phyloP scores from a whole-genome alignment of 1,139 yeast genomes.

The Candida frijolesensis region DNA sequence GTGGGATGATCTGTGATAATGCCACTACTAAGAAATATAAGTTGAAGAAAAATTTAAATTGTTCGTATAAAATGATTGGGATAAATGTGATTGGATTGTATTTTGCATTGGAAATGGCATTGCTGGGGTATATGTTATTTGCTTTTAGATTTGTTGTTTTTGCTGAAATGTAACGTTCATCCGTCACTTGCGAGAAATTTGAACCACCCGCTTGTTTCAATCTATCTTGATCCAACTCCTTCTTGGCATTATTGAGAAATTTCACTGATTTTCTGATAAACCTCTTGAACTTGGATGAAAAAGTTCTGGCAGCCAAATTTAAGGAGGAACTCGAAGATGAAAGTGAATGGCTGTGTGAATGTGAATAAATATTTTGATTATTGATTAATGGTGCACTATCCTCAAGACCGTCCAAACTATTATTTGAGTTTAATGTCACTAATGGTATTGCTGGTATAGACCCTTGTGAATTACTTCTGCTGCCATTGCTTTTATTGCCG shows the following conservation, averaged over 20 bases:
- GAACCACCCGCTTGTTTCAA: conserved; percentile 18
- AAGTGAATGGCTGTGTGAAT: conserved; percentile 20
- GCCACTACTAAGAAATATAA: conserved; percentile 91
- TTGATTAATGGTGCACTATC: conserved; percentile 36
- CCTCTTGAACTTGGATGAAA: conserved; percentile 19
- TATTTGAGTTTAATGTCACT: conserved; percentile 20
- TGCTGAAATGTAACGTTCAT: conserved; percentile 41
- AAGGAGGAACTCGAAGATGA: conserved; percentile 25
- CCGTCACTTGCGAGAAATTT: conserved; percentile 12
- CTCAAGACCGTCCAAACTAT: conserved; percentile 15
- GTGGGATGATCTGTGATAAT: conserved; percentile 90
- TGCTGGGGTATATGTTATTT: conserved; percentile 56
- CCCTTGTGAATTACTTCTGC: conserved; percentile 29
- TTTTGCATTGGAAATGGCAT: conserved; percentile 91
- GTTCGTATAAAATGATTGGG: conserved; percentile 89
- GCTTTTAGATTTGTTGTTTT: conserved; percentile 27
- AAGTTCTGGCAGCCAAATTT: conserved; percentile 18
- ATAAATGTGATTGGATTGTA: conserved; percentile 86
- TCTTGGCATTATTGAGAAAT: conserved; percentile 28
- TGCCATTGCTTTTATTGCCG: conserved; percentile 11
- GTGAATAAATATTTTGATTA: conserved; percentile 12
- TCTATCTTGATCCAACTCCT: conserved; percentile 31
- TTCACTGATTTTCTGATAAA: conserved; percentile 19
- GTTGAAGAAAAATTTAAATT: conserved; percentile 95
- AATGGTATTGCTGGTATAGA: conserved; percentile 33